phyloP scores from a whole-genome alignment of 805 yeast species.

The Yamadazyma olivae region DNA sequence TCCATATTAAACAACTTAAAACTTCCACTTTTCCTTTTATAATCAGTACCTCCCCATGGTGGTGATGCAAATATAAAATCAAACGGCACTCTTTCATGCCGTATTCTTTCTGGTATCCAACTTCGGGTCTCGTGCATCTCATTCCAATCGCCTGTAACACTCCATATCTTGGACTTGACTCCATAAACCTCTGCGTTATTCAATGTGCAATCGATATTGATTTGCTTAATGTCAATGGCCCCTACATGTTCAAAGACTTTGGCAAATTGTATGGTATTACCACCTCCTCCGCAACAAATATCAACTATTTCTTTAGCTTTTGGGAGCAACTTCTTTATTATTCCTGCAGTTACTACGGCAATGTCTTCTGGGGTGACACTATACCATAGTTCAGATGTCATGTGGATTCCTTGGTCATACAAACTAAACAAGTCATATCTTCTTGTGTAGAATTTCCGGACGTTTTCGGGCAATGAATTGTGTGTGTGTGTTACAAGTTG shows the following conservation, averaged over 20 bases:
- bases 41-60: constrained; percentile 85
- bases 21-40: constrained; percentile 30
- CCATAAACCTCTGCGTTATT: constrained; percentile 67
- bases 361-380: constrained; percentile 83
- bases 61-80: constrained; percentile 73
- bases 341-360: constrained; percentile 58
- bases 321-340: constrained; percentile 51
- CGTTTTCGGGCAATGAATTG: constrained; percentile 35
- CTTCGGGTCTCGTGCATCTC: constrained; percentile 18
- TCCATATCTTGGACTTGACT: constrained; percentile 49
- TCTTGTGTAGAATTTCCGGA: constrained; percentile 58
- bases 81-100: constrained; percentile 22
- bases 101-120: constrained; percentile 32
- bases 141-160: constrained; percentile 49
- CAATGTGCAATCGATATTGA: constrained; percentile 61
- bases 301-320: constrained; percentile 52
- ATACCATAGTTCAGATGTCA: constrained; percentile 78
- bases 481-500: constrained; percentile 30
- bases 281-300: constrained; percentile 86
- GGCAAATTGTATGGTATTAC: constrained; percentile 78
- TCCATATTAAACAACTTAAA: constrained; percentile 45
- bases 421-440: constrained; percentile 59
- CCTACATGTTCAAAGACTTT: constrained; percentile 50
- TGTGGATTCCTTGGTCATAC: constrained; percentile 64
- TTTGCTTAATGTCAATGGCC: constrained; percentile 60